Conservation (phyloP, 495 filamentous ascomycete genomes). For the Aspergillus nanangensis region DNA sequence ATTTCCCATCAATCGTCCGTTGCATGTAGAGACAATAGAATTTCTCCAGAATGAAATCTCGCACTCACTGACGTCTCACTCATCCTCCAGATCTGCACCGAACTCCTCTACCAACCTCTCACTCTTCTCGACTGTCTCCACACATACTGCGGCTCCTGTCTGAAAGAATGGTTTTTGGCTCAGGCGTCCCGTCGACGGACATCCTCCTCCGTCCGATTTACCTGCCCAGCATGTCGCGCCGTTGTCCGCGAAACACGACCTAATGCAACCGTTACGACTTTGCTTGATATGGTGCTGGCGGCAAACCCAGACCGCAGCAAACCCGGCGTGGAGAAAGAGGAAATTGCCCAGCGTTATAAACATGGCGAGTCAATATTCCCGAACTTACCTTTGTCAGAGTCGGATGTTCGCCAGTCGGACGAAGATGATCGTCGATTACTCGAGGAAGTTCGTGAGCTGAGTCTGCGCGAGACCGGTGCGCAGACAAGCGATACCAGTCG, state of each 20-base stretch:
- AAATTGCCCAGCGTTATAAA: constrained; percentile 65
- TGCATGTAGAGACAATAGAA: background rate
- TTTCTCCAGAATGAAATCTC: background rate
- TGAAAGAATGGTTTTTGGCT: constrained; percentile 86
- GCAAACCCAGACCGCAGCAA: constrained; percentile 69
- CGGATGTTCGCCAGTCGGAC: too few relatives aligned
- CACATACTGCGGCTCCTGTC: constrained; percentile 90
- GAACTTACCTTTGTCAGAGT: constrained; percentile 6
- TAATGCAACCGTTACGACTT: constrained; percentile 77
- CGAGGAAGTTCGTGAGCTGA: constrained; percentile 65
- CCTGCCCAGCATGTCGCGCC: constrained; percentile 90
- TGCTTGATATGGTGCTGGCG: constrained; percentile 71
- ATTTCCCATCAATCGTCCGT: background rate
- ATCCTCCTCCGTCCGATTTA: constrained; percentile 55
- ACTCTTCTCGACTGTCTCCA: constrained; percentile 97
- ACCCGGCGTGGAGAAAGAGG: constrained; percentile 63
- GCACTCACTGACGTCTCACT: constrained; percentile 10
- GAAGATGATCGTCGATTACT: constrained; percentile 68
- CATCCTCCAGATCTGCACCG: constrained; percentile 78
- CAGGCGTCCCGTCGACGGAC: constrained; percentile 50
- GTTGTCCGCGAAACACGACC: constrained; percentile 74
- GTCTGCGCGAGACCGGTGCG: constrained; percentile 57
- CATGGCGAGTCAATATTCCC: constrained; percentile 68
- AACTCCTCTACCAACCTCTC: constrained; percentile 90
- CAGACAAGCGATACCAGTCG: constrained; percentile 28